Evolutionary conservation across 306 rosid genomes (phyloP), one percentile per base, ranked within the genome.

Genomic region (Sechiopsis laciniata): DNA sequence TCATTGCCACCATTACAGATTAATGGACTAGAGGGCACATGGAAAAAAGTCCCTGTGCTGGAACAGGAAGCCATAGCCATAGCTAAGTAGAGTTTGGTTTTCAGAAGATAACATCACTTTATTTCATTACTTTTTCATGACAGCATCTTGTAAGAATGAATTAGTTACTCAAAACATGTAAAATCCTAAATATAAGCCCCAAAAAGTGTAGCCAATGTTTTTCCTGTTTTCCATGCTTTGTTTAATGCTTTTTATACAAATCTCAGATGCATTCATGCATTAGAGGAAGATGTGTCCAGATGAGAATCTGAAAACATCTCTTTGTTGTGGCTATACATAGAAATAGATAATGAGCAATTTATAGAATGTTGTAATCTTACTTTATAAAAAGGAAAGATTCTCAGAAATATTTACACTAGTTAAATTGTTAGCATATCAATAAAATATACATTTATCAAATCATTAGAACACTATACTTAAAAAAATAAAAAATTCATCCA

Each of bases 1-100:
- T 92, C 97, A 3, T 84, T 92, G 89, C 97, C 97, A 37, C 97
- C 97, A 0, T 73, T 92, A 81, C 87, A 90, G 74, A 67, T 66
- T 2, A 81, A 75, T 77, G 92, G 83, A 8, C 20, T 87, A 51
- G 96, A 84, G 61, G 95, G 86, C 65, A 75, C 82, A 75, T 88
- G 90, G 90, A 86, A 86, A 76, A 86, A 81, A 78, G 76, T 81
- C 21, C 89, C 94, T 4, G 76, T 86, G 64, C 76, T 88, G 81
- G 94, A 88, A 81, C 90, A 86, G 82, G 80, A 79, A 55, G 71
- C 72, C 72, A 45, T 45, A 40, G 90, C 29, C 29, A 26, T 26
- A 26, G 29, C 89, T 75, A 84, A 88, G 89, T 88, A 86, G 80
- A 17, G 35, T 82, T 83, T 26, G 29, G 71, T 80, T 81, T 71